A percentile compares a stretch with the other conserved stretches of the same genome.
Conservation (phyloP, 2,329 filamentous ascomycete genomes). For the Botrytis sinoallii region DNA sequence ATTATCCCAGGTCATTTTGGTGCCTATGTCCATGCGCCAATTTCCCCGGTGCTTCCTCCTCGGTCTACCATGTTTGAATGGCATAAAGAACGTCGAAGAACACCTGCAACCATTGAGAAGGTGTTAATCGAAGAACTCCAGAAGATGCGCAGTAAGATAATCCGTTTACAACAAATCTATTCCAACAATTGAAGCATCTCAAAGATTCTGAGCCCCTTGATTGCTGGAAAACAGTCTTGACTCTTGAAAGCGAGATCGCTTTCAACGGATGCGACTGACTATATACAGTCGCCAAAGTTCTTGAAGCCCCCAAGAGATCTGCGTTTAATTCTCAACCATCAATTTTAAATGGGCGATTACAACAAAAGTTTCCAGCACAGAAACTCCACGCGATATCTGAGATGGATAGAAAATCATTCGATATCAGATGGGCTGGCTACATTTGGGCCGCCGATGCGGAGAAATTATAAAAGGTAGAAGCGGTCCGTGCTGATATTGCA, state of each 20-base stretch:
- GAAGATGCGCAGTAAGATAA: background rate
- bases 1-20: background rate
- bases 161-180: no score
- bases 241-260: background rate
- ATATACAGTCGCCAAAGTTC: background rate
- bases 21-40: background rate
- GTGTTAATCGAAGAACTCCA: background rate
- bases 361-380: background rate
- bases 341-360: background rate
- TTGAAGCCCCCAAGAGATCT: background rate
- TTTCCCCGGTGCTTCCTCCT: background rate
- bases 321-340: background rate
- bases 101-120: background rate
- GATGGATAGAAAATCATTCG: background rate
- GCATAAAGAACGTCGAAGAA: background rate
- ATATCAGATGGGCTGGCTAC: background rate
- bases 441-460: background rate
- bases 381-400: background rate
- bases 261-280: background rate
- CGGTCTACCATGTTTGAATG: background rate
- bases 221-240: background rate
- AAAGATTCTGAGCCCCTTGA: background rate
- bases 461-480: background rate
- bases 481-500: background rate
- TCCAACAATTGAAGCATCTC: background rate